A percentile compares a stretch with the other conserved stretches of the same genome.
Conservation (phyloP, 495 filamentous ascomycete genomes). For the Podospora pseudoanserina region DNA sequence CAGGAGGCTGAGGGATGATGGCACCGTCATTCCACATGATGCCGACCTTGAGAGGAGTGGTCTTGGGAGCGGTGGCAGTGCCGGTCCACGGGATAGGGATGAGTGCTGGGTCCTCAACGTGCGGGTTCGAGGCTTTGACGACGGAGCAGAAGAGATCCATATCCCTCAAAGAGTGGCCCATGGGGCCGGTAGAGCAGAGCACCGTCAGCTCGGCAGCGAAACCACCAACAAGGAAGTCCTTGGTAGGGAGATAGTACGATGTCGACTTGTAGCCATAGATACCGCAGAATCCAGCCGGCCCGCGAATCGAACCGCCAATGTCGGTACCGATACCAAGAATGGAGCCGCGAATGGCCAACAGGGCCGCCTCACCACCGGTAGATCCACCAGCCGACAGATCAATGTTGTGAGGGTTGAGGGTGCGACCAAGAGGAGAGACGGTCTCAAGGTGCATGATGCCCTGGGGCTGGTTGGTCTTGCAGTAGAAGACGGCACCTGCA, state of each 20-base stretch:
- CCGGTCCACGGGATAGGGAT: slow-evolving; percentile 48
- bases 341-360: slow-evolving; percentile 44
- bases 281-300: slow-evolving; percentile 57
- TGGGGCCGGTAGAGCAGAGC: slow-evolving; percentile 28
- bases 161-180: slow-evolving; percentile 26
- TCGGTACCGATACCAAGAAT: slow-evolving; percentile 59
- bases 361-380: slow-evolving; percentile 58
- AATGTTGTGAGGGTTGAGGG: slow-evolving; percentile 60
- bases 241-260: slow-evolving; percentile 48
- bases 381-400: slow-evolving; percentile 62
- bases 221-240: slow-evolving; percentile 45
- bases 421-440: slow-evolving; percentile 47
- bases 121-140: slow-evolving; percentile 24
- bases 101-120: slow-evolving; percentile 25
- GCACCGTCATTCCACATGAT: slow-evolving; percentile 69
- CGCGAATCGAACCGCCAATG: slow-evolving; percentile 64
- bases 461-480: slow-evolving; percentile 56
- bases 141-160: slow-evolving; percentile 39
- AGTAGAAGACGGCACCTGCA: slow-evolving; percentile 50
- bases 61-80: slow-evolving; percentile 21
- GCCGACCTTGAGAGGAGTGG: slow-evolving; percentile 55
- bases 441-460: slow-evolving; percentile 43
- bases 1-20: slow-evolving; percentile 69
- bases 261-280: slow-evolving; percentile 61
- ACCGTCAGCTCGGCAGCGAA: slow-evolving; percentile 31